A percentile compares a stretch with the other conserved stretches of the same genome.
These are phyloP conservation scores for Geotrichum cucujoidarum DNA, from an alignment of 1,139 yeast species.

Conservation along the genomic window DNA sequence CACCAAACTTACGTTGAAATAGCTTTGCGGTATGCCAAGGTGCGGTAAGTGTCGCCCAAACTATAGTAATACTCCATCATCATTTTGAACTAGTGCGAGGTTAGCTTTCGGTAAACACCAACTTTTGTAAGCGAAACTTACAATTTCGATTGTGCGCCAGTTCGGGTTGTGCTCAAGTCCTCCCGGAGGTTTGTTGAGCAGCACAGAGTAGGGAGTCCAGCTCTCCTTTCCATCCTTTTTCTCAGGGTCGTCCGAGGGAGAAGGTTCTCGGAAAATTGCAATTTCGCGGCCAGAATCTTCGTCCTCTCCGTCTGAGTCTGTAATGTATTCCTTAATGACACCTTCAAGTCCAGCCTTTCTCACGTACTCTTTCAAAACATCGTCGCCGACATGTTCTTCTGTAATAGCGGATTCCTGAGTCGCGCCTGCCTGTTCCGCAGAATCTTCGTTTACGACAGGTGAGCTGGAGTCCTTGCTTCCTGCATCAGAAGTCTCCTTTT, in stretches of 20 bases:
- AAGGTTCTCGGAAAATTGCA: background rate
- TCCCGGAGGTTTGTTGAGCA: slow-evolving; percentile 7
- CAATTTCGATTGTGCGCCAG: slow-evolving; percentile 36
- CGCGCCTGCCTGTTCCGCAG: background rate
- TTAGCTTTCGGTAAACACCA: too few species aligned
- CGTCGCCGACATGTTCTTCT: slow-evolving; percentile 5
- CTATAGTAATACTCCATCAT: slow-evolving; percentile 40
- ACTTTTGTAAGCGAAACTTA: too few species aligned
- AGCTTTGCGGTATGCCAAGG: slow-evolving; percentile 48
- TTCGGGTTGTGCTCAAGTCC: slow-evolving; percentile 33
- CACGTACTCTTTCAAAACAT: slow-evolving; percentile 25
- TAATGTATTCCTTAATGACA: slow-evolving; percentile 6
- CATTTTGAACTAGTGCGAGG: slow-evolving; percentile 25
- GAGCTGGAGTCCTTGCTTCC: too few species aligned
- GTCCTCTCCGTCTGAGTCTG: slow-evolving; percentile 1
- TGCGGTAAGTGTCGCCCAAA: slow-evolving; percentile 43
- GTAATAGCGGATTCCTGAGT: too few species aligned
- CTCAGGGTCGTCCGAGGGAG: background rate
- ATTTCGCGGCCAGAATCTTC: background rate
- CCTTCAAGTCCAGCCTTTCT: slow-evolving; percentile 19
- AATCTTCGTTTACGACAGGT: background rate
- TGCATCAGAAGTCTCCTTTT: too few species aligned
- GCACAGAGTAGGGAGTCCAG: slow-evolving; percentile 8
- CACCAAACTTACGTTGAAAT: slow-evolving; percentile 31
- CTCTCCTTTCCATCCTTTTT: background rate